A percentile compares a stretch with the other conserved stretches of the same genome.
These are phyloP conservation scores for Tolypocladium pustulatum DNA, from an alignment of 2,329 filamentous ascomycete genomes.

Conservation along the genomic window DNA sequence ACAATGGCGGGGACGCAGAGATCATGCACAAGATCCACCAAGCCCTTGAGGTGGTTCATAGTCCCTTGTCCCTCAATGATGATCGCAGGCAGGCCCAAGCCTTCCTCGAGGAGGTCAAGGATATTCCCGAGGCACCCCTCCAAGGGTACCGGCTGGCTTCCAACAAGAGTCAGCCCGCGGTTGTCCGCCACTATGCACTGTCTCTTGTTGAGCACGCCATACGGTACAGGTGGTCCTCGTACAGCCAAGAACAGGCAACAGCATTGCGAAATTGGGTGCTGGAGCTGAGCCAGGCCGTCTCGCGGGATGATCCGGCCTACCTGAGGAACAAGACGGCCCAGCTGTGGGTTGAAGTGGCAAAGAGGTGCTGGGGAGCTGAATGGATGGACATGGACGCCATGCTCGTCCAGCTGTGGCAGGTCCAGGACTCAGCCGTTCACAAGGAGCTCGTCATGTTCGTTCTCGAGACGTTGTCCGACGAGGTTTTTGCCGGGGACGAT, in stretches of 20 bases:
- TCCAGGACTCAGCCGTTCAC: slow-evolving; percentile 47
- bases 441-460: slow-evolving; percentile 84
- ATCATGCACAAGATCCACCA: slow-evolving; percentile 62
- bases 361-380: slow-evolving; percentile 81
- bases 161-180: slow-evolving; percentile 62
- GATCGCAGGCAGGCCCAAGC: slow-evolving; percentile 71
- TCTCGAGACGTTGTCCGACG: slow-evolving; percentile 85
- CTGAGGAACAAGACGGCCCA: slow-evolving; percentile 89
- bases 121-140: slow-evolving; percentile 65
- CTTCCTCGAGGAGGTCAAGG: slow-evolving; percentile 81
- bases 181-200: slow-evolving; percentile 88
- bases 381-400: slow-evolving; percentile 93
- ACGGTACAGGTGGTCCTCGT: slow-evolving; percentile 72
- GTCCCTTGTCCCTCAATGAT: slow-evolving; percentile 68
- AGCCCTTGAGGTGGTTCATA: slow-evolving; percentile 82
- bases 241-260: slow-evolving; percentile 55
- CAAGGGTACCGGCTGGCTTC: slow-evolving; percentile 77
- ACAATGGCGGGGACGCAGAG: slow-evolving; percentile 27
- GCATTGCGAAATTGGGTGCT: slow-evolving; percentile 69
- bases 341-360: slow-evolving; percentile 90
- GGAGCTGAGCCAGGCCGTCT: slow-evolving; percentile 62
- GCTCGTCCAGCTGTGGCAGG: slow-evolving; percentile 74
- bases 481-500: slow-evolving; percentile 88
- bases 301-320: slow-evolving; percentile 65
- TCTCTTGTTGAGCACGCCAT: slow-evolving; percentile 86